A percentile compares a stretch with the other conserved stretches of the same genome.
These are phyloP conservation scores for Amborella trichopoda DNA, from an alignment of 164 flowering plant species.

Conservation along the genomic window DNA sequence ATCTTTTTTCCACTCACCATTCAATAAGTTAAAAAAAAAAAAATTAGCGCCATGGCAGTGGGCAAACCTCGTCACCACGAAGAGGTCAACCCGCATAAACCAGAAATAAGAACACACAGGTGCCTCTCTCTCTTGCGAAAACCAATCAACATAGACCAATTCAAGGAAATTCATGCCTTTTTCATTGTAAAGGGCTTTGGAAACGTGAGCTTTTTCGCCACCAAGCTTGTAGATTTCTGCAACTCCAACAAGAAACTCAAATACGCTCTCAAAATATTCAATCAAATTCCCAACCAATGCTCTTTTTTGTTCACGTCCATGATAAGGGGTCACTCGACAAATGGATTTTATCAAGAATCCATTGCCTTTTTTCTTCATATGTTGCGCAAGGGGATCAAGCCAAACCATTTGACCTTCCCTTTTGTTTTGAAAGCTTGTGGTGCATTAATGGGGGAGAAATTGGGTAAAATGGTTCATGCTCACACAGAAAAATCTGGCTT, in stretches of 20 bases:
- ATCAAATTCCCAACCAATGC: constrained; percentile 11
- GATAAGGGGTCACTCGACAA: constrained; percentile 14
- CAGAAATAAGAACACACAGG: too few species aligned
- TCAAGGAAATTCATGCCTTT: constrained; percentile 12
- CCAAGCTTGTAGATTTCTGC: constrained; percentile 15
- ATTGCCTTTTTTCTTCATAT: constrained; percentile 7
- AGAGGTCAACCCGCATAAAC: too few species aligned
- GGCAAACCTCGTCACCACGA: too few species aligned
- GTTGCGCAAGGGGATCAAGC: constrained; percentile 1
- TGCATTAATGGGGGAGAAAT: not conserved
- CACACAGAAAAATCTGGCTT: constrained; percentile 8
- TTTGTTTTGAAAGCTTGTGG: constrained; percentile 15
- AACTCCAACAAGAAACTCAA: constrained; percentile 5
- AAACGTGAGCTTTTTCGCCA: constrained; percentile 7
- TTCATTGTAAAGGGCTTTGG: constrained; percentile 12
- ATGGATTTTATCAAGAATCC: constrained; percentile 8
- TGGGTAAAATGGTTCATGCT: constrained; percentile 13
- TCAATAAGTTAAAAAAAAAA: too few species aligned
- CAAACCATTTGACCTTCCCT: constrained; percentile 13
- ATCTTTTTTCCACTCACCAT: too few species aligned
- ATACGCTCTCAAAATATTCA: constrained; percentile 8
- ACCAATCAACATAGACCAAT: constrained; percentile 4
- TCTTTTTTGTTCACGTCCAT: constrained; percentile 14
- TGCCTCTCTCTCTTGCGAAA: constrained; percentile 28
- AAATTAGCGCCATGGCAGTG: too few species aligned